Percentiles rank a stretch among this genome's conserved stretches.
Conservation (phyloP, 202 grass and related monocot species). For the Panicum virgatum region DNA sequence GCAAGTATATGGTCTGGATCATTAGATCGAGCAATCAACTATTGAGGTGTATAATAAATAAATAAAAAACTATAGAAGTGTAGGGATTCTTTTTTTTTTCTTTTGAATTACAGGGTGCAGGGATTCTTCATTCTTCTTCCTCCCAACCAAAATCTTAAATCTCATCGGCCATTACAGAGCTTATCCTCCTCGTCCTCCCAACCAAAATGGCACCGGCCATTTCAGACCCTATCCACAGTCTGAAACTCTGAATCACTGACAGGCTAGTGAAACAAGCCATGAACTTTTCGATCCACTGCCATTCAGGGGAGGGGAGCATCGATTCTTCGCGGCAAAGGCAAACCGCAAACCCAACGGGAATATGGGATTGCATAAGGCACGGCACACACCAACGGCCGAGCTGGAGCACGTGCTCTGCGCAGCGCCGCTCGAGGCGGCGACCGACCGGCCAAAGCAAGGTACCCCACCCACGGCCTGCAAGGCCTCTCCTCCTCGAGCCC, state of each 20-base stretch:
- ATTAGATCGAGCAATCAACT: too few species aligned
- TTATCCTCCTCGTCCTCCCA: too few species aligned
- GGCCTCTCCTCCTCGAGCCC: conserved; percentile 11
- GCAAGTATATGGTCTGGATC: not conserved
- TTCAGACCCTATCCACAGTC: not conserved
- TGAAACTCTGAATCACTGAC: not conserved
- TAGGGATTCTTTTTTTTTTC: too few species aligned
- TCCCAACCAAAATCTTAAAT: too few species aligned
- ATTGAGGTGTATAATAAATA: too few species aligned
- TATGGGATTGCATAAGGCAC: conserved; percentile 20
- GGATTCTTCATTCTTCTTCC: too few species aligned
- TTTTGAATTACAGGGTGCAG: too few species aligned
- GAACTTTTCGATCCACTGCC: not conserved
- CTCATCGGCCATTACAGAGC: too few species aligned
- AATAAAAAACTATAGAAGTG: too few species aligned
- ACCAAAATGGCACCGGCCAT: not conserved
- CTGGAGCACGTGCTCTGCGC: conserved; percentile 23
- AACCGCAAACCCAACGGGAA: conserved; percentile 2
- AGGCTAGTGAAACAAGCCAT: not conserved
- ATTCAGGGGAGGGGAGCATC: conserved; percentile 11
- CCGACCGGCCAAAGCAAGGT: conserved; percentile 40
- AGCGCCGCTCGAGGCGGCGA: conserved; percentile 33
- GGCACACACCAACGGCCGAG: not conserved
- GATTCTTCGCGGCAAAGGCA: conserved; percentile 34
- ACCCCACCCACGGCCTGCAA: conserved; percentile 67